phyloP scores from a whole-genome alignment of 495 filamentous ascomycete genomes.

The Podospora bellae-mahoneyi region DNA sequence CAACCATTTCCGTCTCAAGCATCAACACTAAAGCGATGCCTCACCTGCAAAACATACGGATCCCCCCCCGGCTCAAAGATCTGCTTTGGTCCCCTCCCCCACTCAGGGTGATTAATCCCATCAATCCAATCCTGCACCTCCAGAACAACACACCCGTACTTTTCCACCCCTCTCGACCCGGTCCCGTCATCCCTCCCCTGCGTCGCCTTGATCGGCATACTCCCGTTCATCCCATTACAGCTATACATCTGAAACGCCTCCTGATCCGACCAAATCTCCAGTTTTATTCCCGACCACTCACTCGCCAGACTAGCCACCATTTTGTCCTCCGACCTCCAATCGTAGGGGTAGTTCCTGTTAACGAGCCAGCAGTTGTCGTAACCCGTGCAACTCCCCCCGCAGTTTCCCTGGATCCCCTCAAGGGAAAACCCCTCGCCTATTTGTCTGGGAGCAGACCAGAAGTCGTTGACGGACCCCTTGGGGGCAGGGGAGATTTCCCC shows the following conservation, averaged over 20 bases:
- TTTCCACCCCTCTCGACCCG: constrained; percentile 48
- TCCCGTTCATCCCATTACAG: constrained; percentile 70
- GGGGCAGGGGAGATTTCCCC: constrained; percentile 66
- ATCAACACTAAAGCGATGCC: constrained; percentile 52
- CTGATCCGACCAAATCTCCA: constrained; percentile 73
- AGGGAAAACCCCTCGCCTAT: constrained; percentile 61
- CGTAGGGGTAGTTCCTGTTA: constrained; percentile 44
- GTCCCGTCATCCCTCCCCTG: constrained; percentile 51
- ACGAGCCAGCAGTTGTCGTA: constrained; percentile 59
- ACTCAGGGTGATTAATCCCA: constrained; percentile 75
- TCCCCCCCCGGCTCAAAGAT: constrained; percentile 61
- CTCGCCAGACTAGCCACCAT: constrained; percentile 61
- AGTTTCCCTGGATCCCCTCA: constrained; percentile 38
- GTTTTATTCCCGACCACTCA: constrained; percentile 65
- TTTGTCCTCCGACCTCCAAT: constrained; percentile 51
- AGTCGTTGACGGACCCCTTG: constrained; percentile 65
- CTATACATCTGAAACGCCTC: constrained; percentile 75
- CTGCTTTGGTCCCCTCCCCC: constrained; percentile 61
- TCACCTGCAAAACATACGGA: constrained; percentile 62
- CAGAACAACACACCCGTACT: constrained; percentile 72
- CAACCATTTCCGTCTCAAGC: neutral
- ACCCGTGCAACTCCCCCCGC: constrained; percentile 70
- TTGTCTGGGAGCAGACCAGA: constrained; percentile 68
- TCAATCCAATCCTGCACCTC: constrained; percentile 74
- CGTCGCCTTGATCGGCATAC: constrained; percentile 57